Conservation (phyloP, 495 filamentous ascomycete species). For the Aspergillus cavernicola region DNA sequence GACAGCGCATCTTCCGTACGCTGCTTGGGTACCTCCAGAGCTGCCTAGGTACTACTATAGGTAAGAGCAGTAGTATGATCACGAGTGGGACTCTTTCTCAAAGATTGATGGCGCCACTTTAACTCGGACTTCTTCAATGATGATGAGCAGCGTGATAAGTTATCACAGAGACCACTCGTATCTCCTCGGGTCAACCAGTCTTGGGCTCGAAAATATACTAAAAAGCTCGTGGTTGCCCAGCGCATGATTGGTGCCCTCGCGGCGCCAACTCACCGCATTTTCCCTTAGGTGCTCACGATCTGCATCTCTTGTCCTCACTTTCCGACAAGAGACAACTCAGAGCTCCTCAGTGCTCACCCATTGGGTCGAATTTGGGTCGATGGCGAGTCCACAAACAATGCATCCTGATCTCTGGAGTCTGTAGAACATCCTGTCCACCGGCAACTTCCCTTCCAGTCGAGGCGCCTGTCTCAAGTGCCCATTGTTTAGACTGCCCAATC, state of each 20-base stretch:
- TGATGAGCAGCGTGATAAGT: too few species aligned
- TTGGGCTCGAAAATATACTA: conserved; percentile 2
- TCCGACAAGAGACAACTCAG: conserved; percentile 1
- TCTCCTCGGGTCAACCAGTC: neutral
- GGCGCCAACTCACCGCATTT: conserved; percentile 20
- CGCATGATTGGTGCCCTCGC: conserved; percentile 14
- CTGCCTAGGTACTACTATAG: too few species aligned
- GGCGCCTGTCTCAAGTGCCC: neutral
- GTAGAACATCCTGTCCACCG: neutral
- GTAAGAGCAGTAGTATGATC: neutral
- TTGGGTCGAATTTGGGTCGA: neutral
- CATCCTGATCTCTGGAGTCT: neutral
- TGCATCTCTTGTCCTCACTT: conserved; percentile 13
- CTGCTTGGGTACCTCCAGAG: neutral
- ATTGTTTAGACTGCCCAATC: conserved; percentile 11
- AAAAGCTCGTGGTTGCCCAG: neutral
- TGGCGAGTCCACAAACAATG: neutral
- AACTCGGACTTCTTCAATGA: too few species aligned
- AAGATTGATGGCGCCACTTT: conserved; percentile 1
- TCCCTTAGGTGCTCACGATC: conserved; percentile 42
- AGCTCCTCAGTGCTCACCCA: neutral
- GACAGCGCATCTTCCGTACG: neutral
- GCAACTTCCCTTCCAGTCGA: neutral
- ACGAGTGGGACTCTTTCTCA: neutral
- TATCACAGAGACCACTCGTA: neutral